Evolutionary conservation across 1,139 yeast species (phyloP).

Genomic region (Debaryomycetaceae sp.): DNA sequence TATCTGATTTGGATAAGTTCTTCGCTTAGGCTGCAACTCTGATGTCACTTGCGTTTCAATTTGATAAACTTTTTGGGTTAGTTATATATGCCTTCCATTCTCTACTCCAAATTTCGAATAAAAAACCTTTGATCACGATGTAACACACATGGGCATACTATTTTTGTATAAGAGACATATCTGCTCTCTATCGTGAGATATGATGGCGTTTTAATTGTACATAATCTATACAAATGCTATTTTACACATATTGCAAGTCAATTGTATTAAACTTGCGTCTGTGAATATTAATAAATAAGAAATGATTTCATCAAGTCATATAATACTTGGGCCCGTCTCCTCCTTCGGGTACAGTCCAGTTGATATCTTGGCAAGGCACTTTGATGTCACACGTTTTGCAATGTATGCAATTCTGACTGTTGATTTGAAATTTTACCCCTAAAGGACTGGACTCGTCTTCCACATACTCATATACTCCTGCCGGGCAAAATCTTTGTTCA

Average conservation of each 20-base stretch:
- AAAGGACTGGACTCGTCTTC: conserved; percentile 55
- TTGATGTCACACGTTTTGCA: conserved; percentile 98
- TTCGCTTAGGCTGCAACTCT: conserved; percentile 30
- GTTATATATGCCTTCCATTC: background rate
- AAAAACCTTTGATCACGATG: background rate
- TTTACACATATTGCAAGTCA: background rate
- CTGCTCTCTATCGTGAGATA: too few species aligned
- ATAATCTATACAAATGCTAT: background rate
- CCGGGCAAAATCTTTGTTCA: conserved; percentile 93
- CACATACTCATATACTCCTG: conserved; percentile 94
- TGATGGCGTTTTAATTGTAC: too few species aligned
- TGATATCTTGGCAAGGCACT: conserved; percentile 89
- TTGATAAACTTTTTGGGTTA: background rate
- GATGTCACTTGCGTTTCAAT: background rate
- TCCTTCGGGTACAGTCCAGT: conserved; percentile 97
- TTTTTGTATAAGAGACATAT: background rate
- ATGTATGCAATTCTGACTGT: conserved; percentile 94
- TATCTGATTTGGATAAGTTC: conserved; percentile 69
- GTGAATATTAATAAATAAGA: background rate
- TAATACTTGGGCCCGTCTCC: conserved; percentile 97
- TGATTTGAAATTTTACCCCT: conserved; percentile 86
- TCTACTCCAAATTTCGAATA: background rate
- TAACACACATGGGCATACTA: background rate
- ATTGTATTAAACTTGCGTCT: background rate
- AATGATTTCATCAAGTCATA: conserved; percentile 46